These are phyloP conservation scores for Trichoderma virens DNA, from an alignment of 495 filamentous ascomycete genomes.

Conservation along the genomic window DNA sequence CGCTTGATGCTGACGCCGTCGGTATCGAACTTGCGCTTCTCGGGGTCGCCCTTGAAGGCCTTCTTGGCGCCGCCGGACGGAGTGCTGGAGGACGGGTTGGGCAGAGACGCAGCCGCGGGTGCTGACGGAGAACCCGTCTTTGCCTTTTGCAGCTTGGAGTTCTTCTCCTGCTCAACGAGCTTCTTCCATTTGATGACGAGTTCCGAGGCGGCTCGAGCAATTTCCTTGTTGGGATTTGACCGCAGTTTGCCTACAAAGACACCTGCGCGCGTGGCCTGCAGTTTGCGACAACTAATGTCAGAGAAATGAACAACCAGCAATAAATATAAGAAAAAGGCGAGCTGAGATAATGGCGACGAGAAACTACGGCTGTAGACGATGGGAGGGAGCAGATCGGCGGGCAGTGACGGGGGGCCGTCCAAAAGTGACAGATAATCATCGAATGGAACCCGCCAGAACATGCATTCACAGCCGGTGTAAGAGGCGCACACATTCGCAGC, in stretches of 20 bases:
- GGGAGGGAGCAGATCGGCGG: no score
- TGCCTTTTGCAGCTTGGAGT: slow-evolving; percentile 39
- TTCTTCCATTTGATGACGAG: slow-evolving; percentile 85
- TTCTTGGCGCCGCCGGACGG: slow-evolving; percentile 26
- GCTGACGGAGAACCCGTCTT: slow-evolving; percentile 32
- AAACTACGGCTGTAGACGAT: no score
- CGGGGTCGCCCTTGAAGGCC: slow-evolving; percentile 58
- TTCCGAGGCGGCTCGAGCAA: slow-evolving; percentile 63
- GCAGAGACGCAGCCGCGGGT: slow-evolving; percentile 22
- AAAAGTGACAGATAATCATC: no score
- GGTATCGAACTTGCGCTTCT: slow-evolving; percentile 69
- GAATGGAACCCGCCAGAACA: no score
- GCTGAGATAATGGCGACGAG: not conserved
- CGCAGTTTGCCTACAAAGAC: slow-evolving; percentile 80
- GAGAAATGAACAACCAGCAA: not conserved
- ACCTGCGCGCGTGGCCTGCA: slow-evolving; percentile 79
- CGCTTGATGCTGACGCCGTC: slow-evolving; percentile 67
- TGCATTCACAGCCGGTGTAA: no score
- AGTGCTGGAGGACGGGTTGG: slow-evolving; percentile 29
- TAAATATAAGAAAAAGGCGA: not conserved
- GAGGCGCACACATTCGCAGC: no score
- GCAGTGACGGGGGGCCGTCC: no score
- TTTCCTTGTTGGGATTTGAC: slow-evolving; percentile 63
- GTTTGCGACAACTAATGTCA: slow-evolving; percentile 4
- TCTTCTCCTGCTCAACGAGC: slow-evolving; percentile 60